These are phyloP conservation scores for Wickerhamiella azymoides DNA, from an alignment of 805 yeast species.

Conservation along the genomic window DNA sequence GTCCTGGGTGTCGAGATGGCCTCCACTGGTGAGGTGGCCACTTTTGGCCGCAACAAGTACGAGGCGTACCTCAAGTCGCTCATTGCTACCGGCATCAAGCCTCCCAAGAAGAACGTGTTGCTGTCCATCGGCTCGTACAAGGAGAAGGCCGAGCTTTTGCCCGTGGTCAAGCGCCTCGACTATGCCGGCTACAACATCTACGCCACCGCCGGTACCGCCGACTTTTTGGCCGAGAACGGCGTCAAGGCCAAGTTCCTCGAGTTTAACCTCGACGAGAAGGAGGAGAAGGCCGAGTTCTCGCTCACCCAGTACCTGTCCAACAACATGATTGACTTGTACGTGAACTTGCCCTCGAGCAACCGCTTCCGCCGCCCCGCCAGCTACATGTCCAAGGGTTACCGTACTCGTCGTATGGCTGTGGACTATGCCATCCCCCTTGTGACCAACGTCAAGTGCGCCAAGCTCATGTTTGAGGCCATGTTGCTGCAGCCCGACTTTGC, in stretches of 20 bases:
- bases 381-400: slow-evolving; percentile 93
- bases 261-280: slow-evolving; percentile 57
- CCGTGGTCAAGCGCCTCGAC: slow-evolving; percentile 65
- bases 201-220: slow-evolving; percentile 99
- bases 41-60: slow-evolving; percentile 89
- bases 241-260: slow-evolving; percentile 92
- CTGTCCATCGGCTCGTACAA: slow-evolving; percentile 92
- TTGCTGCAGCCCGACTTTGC: slow-evolving; percentile 45
- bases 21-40: slow-evolving; percentile 97
- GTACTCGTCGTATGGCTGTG: slow-evolving; percentile 98
- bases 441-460: slow-evolving; percentile 95
- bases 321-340: slow-evolving; percentile 88
- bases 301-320: slow-evolving; percentile 92
- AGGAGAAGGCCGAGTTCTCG: slow-evolving; percentile 85
- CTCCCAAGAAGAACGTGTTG: slow-evolving; percentile 89
- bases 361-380: slow-evolving; percentile 98
- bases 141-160: slow-evolving; percentile 87
- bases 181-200: slow-evolving; percentile 80
- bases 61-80: slow-evolving; percentile 94
- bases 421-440: slow-evolving; percentile 96
- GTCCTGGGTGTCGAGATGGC: slow-evolving; percentile 98
- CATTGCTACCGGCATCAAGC: slow-evolving; percentile 85
- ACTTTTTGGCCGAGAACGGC: slow-evolving; percentile 87
- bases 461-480: slow-evolving; percentile 86
- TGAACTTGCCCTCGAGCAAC: slow-evolving; percentile 92